Conservation (phyloP, 192 early-diverging fungal genomes). For the Paraglomus occultum region DNA sequence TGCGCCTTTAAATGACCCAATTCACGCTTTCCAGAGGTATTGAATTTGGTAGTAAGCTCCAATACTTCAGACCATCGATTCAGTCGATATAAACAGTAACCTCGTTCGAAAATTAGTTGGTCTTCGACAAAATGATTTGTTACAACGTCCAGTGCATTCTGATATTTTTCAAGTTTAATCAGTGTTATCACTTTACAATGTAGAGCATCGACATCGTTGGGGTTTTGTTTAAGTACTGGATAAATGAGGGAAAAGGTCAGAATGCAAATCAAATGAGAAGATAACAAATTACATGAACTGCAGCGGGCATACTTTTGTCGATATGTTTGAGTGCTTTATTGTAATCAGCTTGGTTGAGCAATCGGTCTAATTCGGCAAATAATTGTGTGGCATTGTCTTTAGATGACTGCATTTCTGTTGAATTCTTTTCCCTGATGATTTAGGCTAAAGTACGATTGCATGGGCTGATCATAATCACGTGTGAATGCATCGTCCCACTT, state of each 20-base stretch:
- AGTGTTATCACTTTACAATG: slow-evolving; percentile 57
- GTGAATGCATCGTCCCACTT: too few relatives aligned
- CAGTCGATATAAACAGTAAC: slow-evolving; percentile 67
- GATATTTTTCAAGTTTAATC: slow-evolving; percentile 55
- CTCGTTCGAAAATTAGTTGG: slow-evolving; percentile 52
- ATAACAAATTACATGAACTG: background rate
- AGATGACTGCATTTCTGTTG: background rate
- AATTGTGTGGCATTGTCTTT: slow-evolving; percentile 41
- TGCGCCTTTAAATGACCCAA: slow-evolving; percentile 63
- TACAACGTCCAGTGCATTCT: slow-evolving; percentile 50
- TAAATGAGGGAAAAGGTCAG: background rate
- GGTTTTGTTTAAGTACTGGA: slow-evolving; percentile 39
- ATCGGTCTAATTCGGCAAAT: slow-evolving; percentile 53
- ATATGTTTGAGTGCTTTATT: slow-evolving; percentile 47
- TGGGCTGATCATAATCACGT: too few relatives aligned
- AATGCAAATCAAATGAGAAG: background rate
- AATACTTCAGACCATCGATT: slow-evolving; percentile 53
- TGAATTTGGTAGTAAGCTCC: slow-evolving; percentile 34
- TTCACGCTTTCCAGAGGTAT: slow-evolving; percentile 27
- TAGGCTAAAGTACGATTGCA: too few relatives aligned
- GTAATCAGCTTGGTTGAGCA: slow-evolving; percentile 51
- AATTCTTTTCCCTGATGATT: too few relatives aligned
- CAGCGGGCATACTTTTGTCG: slow-evolving; percentile 48
- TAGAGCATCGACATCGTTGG: slow-evolving; percentile 52
- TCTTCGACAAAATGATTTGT: slow-evolving; percentile 22